Evolutionary conservation across 768 basidiomycete genomes (phyloP).

Genomic region (Xerocomellus chrysenteron): DNA sequence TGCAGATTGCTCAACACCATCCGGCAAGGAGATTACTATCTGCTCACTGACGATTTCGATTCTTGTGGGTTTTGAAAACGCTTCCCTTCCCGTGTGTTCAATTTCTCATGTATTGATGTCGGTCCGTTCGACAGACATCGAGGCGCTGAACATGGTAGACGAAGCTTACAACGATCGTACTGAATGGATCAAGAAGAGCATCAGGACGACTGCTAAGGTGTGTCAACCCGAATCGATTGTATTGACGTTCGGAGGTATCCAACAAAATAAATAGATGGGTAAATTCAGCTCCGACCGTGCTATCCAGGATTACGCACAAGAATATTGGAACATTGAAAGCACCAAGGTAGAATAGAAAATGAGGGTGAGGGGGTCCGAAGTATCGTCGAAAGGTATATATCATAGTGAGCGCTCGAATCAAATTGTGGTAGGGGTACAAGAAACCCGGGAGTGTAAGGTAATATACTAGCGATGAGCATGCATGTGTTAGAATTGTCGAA

Average conservation of each 20-base stretch:
- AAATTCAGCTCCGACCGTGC: conserved; percentile 96
- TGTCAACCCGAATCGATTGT: conserved; percentile 42
- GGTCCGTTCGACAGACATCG: conserved; percentile 54
- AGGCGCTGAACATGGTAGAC: conserved; percentile 84
- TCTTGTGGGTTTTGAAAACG: conserved; percentile 56
- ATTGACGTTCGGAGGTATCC: conserved; percentile 56
- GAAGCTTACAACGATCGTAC: conserved; percentile 79
- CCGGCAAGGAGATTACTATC: conserved; percentile 72
- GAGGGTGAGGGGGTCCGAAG: not conserved
- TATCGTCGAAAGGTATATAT: not conserved
- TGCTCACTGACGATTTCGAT: conserved; percentile 91
- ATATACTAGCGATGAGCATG: conserved; percentile 10
- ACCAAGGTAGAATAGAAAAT: conserved; percentile 28
- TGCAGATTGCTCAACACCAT: conserved; percentile 71
- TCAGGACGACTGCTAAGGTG: conserved; percentile 77
- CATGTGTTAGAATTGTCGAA: conserved; percentile 10
- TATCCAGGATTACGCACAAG: conserved; percentile 89
- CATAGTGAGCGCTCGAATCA: conserved; percentile 9
- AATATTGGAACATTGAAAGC: conserved; percentile 77
- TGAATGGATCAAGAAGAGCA: conserved; percentile 92
- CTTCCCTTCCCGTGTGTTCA: not conserved
- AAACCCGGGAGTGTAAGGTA: conserved; percentile 10
- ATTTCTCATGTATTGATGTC: not conserved
- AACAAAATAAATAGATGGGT: conserved; percentile 65
- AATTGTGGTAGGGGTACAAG: conserved; percentile 8